These are phyloP conservation scores for Melaleuca alternifolia DNA, from an alignment of 345 rosid species.

Conservation along the genomic window DNA sequence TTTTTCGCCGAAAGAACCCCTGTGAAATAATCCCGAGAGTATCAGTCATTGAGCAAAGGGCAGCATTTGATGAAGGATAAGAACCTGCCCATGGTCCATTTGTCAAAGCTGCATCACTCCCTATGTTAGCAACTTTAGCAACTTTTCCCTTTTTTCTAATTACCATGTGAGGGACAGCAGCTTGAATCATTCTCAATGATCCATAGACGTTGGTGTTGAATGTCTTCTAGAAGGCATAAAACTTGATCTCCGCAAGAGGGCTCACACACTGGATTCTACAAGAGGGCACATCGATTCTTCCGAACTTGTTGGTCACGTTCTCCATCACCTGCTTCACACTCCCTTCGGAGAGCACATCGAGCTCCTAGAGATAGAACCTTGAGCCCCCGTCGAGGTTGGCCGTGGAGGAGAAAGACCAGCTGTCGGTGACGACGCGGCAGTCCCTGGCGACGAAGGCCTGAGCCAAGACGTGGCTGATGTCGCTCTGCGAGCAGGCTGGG, in stretches of 20 bases:
- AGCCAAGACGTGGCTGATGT: conserved; percentile 78
- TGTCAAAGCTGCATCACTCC: too few relatives aligned
- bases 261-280: conserved; percentile 73
- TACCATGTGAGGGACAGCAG: too few relatives aligned
- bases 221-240: conserved; percentile 42
- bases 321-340: conserved; percentile 35
- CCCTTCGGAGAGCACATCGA: conserved; percentile 62
- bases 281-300: conserved; percentile 58
- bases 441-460: too few relatives aligned
- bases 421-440: conserved; percentile 71
- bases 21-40: too few relatives aligned
- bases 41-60: too few relatives aligned
- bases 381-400: conserved; percentile 53
- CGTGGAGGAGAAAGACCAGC: conserved; percentile 51
- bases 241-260: conserved; percentile 67
- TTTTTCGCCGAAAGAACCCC: too few relatives aligned
- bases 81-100: too few relatives aligned
- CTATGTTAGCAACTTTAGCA: too few relatives aligned
- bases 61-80: too few relatives aligned
- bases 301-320: conserved; percentile 42
- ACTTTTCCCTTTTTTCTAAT: too few relatives aligned
- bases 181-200: too few relatives aligned
- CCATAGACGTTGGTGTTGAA: too few relatives aligned
- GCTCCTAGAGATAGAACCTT: conserved; percentile 51
- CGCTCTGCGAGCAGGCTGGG: conserved; percentile 73